Evolutionary conservation across 192 early-diverging fungal genomes (phyloP).

Genomic region (Paraglomus brasilianum): DNA sequence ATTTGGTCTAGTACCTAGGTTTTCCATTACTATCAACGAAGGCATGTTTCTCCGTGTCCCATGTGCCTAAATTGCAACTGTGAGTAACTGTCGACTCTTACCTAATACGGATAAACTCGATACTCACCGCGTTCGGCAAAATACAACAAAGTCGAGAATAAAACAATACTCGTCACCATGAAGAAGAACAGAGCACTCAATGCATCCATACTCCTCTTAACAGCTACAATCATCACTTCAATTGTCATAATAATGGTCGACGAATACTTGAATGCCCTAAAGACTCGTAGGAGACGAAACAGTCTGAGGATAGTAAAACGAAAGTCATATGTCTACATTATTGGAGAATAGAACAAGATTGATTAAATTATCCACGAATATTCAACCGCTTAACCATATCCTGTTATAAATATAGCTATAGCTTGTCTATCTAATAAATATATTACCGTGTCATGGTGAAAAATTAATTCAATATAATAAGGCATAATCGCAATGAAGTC

Average conservation of each 20-base stretch:
- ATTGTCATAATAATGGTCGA: slow-evolving; percentile 79
- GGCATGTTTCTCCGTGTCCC: slow-evolving; percentile 62
- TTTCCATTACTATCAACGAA: slow-evolving; percentile 69
- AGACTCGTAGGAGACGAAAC: slow-evolving; percentile 74
- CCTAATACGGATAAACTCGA: background rate
- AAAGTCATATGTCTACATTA: slow-evolving; percentile 64
- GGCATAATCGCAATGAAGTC: slow-evolving; percentile 77
- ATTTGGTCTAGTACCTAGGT: slow-evolving; percentile 48
- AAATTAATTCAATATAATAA: slow-evolving; percentile 73
- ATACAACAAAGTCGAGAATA: slow-evolving; percentile 76
- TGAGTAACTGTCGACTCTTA: background rate
- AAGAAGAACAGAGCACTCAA: slow-evolving; percentile 74
- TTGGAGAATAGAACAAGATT: background rate
- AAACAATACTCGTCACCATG: slow-evolving; percentile 64
- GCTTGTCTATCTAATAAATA: background rate
- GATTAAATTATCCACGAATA: no score
- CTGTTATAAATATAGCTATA: background rate
- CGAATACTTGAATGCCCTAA: slow-evolving; percentile 81
- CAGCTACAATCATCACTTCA: slow-evolving; percentile 79
- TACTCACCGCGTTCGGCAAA: slow-evolving; percentile 73
- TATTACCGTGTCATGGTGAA: slow-evolving; percentile 62
- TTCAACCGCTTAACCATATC: no score
- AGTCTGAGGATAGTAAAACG: slow-evolving; percentile 79
- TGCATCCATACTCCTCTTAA: slow-evolving; percentile 72
- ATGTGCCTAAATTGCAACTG: slow-evolving; percentile 43